Percentiles rank a stretch among this genome's conserved stretches.
Evolutionary conservation across 768 basidiomycete genomes (phyloP).

Genomic region (Mycena rosella): DNA sequence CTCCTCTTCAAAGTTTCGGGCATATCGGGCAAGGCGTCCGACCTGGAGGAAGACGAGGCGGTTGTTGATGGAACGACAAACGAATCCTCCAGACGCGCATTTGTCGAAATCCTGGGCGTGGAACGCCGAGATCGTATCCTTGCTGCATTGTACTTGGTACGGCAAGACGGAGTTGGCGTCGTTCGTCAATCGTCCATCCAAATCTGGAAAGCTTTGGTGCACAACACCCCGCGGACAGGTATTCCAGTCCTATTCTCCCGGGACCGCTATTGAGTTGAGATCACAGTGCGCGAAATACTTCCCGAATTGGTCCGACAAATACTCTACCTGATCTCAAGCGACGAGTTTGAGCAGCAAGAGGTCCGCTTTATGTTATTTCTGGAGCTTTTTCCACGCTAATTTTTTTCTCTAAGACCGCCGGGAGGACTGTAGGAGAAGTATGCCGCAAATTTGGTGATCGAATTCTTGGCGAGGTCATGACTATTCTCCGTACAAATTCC

Average conservation of each 20-base stretch:
- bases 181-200: slow-evolving; percentile 94
- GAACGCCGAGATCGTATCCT: slow-evolving; percentile 94
- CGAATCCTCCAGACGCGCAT: slow-evolving; percentile 87
- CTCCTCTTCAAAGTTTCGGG: slow-evolving; percentile 97
- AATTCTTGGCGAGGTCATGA: slow-evolving; percentile 85
- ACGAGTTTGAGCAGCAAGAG: slow-evolving; percentile 91
- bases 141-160: slow-evolving; percentile 90
- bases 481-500: slow-evolving; percentile 78
- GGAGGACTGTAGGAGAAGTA: slow-evolving; percentile 86
- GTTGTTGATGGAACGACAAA: slow-evolving; percentile 70
- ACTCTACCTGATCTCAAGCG: slow-evolving; percentile 80
- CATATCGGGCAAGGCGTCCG: slow-evolving; percentile 89
- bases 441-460: slow-evolving; percentile 97
- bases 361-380: slow-evolving; percentile 52
- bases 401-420: slow-evolving; percentile 75
- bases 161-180: slow-evolving; percentile 91
- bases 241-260: slow-evolving; percentile 12
- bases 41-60: slow-evolving; percentile 80
- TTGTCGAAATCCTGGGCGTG: slow-evolving; percentile 88
- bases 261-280: slow-evolving; percentile 9
- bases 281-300: slow-evolving; percentile 87
- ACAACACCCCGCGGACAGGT: slow-evolving; percentile 95
- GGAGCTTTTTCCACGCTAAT: not conserved
- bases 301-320: slow-evolving; percentile 86
- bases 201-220: slow-evolving; percentile 98